These are phyloP conservation scores for Chaetomiaceae sp. DNA, from an alignment of 2,329 filamentous ascomycete species.

Conservation along the genomic window DNA sequence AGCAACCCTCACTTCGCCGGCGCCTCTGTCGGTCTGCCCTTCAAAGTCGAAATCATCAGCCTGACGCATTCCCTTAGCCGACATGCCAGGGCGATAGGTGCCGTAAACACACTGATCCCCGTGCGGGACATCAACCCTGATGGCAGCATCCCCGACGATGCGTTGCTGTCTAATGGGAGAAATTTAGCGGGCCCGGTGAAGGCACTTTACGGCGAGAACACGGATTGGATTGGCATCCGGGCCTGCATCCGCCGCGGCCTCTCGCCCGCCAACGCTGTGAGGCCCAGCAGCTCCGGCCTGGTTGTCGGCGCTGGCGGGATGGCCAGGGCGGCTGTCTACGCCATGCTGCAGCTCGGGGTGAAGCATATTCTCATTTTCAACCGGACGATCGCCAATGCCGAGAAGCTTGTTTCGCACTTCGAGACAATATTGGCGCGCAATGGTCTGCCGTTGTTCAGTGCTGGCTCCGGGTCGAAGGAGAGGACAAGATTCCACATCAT, in stretches of 20 bases:
- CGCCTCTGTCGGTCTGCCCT: conserved; percentile 66
- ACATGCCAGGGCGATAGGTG: conserved; percentile 69
- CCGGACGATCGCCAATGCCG: conserved; percentile 61
- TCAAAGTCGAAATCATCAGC: conserved; percentile 68
- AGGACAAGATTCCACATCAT: conserved; percentile 54
- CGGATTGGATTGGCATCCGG: conserved; percentile 75
- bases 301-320: conserved; percentile 68
- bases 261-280: conserved; percentile 64
- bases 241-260: conserved; percentile 67
- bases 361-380: conserved; percentile 73
- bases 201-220: conserved; percentile 73
- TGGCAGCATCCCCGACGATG: conserved; percentile 52
- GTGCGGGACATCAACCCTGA: conserved; percentile 53
- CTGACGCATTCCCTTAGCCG: conserved; percentile 64
- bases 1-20: conserved; percentile 66
- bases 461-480: conserved; percentile 38
- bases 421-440: conserved; percentile 47
- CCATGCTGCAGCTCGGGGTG: conserved; percentile 72
- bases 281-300: conserved; percentile 50
- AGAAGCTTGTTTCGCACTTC: conserved; percentile 65
- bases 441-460: conserved; percentile 40
- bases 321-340: conserved; percentile 72
- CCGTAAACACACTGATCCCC: conserved; percentile 71
- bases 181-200: conserved; percentile 62
- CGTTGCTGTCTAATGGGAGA: conserved; percentile 48